Base-by-base conservation (phyloP, 2,329 filamentous ascomycete genomes). In the Microsporum audouinii region DNA sequence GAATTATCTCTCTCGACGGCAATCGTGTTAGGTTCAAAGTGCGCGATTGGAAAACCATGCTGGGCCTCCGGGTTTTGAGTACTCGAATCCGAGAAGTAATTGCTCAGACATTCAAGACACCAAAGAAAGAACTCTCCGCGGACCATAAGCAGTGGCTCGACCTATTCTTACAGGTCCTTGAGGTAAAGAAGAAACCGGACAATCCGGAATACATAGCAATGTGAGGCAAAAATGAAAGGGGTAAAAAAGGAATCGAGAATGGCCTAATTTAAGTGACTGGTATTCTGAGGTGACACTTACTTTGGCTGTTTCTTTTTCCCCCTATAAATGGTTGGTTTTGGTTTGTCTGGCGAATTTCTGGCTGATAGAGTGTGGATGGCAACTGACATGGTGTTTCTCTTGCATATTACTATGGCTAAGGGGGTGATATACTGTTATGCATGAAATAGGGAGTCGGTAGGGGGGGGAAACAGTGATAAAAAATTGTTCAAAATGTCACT, bases 21-120 rank as follows among this genome's bases (percentile, higher is more conserved):
- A 95, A 96, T 71, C 83, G 91, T 34, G 82, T 92, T 57, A 84
- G 89, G 57, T 96, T 97, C 71, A 83, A 87, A 27, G 82, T 95
- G 0, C 82, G 85, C 3, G 88, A 95, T 70, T 97, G 92, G 91
- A 95, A 91, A 75, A 87, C 87, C 0, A 86, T 94, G 80, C 82
- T 96, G 39, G 91, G 88, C n/a, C 77, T 99, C 69, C 96, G 96
- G 75, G 84, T 85, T 4, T 77, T 97, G 59, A 83, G 90, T 23
- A 78, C 80, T 1, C 82, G 88, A 31, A 78, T 96, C 17, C 84
- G 87, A 65, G 90, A 95, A 66, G 82, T 95, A 45, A 78, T 95
- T 55, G 84, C 83, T 0, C 80, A 82, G 34, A 81, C 83, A 27
- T 91, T 95, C 76, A 71, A 71, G 17, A 72, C 71, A 39, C 77